A percentile compares a stretch with the other conserved stretches of the same genome.
Conservation (phyloP, 148 eudicot genomes). For the Cornus suecica region DNA sequence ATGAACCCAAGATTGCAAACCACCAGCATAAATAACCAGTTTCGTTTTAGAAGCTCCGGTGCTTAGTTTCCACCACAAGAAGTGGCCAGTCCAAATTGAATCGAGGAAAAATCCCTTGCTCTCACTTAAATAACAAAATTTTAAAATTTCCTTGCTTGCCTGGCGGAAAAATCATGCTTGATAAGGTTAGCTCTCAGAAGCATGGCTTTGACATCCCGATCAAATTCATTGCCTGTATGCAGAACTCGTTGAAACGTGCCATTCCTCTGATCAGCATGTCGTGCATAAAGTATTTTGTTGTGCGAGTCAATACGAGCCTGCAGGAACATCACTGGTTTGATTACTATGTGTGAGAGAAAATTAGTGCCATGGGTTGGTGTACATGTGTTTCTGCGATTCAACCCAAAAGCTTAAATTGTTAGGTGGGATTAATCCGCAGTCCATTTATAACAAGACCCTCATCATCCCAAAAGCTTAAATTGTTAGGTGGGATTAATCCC, state of each 20-base stretch:
- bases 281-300: constrained; percentile 89
- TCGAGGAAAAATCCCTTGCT: not conserved
- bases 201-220: constrained; percentile 79
- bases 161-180: constrained; percentile 60
- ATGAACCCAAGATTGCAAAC: not conserved
- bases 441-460: too few species aligned
- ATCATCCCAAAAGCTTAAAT: too few species aligned
- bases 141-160: constrained; percentile 43
- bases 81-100: too few species aligned
- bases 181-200: constrained; percentile 72
- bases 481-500: too few species aligned
- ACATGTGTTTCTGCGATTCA: too few species aligned
- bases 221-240: constrained; percentile 81
- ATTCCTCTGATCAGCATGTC: constrained; percentile 93
- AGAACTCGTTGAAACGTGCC: constrained; percentile 86
- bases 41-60: not conserved
- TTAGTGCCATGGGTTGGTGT: too few species aligned
- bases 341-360: not conserved
- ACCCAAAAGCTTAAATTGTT: too few species aligned
- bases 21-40: constrained; percentile 11
- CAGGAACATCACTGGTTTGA: constrained; percentile 12
- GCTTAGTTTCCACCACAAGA: not conserved
- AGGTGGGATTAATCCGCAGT: too few species aligned
- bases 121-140: not conserved
- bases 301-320: constrained; percentile 98